Evolutionary conservation across 192 early-diverging fungal genomes (phyloP).

Genomic region (Umbelopsis sp.): DNA sequence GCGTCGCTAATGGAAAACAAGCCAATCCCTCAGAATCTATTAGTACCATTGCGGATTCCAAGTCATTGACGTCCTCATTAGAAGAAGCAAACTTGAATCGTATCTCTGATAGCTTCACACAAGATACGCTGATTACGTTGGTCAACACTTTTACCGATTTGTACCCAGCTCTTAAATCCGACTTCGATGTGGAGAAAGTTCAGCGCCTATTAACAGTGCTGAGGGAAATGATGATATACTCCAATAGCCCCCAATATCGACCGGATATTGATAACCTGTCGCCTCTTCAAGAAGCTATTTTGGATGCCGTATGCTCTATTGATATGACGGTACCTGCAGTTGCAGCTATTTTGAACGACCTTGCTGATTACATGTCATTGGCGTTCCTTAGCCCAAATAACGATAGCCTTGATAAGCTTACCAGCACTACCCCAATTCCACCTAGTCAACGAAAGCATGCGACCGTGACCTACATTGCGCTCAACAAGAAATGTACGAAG

Average conservation of each 20-base stretch:
- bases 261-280: constrained; percentile 65
- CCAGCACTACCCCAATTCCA: constrained; percentile 12
- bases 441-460: constrained; percentile 35
- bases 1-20: constrained; percentile 44
- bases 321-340: constrained; percentile 28
- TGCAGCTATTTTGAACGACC: constrained; percentile 40
- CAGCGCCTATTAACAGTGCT: constrained; percentile 49
- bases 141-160: constrained; percentile 64
- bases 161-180: constrained; percentile 53
- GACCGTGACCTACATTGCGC: constrained; percentile 71
- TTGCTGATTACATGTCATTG: constrained; percentile 45
- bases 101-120: constrained; percentile 55
- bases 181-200: constrained; percentile 60
- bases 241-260: constrained; percentile 57
- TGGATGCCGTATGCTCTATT: constrained; percentile 56
- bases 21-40: background rate
- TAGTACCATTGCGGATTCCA: constrained; percentile 19
- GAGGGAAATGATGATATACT: constrained; percentile 60
- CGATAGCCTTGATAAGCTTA: constrained; percentile 15
- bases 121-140: constrained; percentile 72
- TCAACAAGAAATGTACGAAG: constrained; percentile 65
- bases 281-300: constrained; percentile 66
- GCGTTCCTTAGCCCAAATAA: constrained; percentile 40
- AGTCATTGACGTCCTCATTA: constrained; percentile 28
- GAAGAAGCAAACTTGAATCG: constrained; percentile 24